Percentiles rank a stretch among this genome's conserved stretches.
These are phyloP conservation scores for Allantophomopsis cytisporea DNA, from an alignment of 2,329 filamentous ascomycete species.

Conservation along the genomic window DNA sequence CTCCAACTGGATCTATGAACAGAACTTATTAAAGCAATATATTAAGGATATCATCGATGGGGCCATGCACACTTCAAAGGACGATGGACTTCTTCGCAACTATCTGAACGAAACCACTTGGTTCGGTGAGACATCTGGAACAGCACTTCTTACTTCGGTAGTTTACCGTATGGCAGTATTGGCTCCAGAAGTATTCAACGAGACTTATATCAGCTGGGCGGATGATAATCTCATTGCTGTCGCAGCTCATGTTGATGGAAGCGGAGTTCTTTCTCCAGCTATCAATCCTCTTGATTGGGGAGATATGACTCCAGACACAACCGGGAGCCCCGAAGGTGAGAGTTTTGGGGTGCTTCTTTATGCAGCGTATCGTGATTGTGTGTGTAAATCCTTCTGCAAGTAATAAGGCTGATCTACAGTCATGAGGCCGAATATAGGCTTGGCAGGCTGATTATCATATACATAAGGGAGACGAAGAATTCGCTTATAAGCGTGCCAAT, in stretches of 20 bases:
- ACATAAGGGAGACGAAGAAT: too few species aligned
- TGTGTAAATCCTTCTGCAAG: too few species aligned
- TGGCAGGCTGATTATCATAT: too few species aligned
- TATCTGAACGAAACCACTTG: constrained; percentile 28
- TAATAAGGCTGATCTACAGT: too few species aligned
- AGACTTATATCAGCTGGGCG: constrained; percentile 26
- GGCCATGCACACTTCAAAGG: constrained; percentile 18
- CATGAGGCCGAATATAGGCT: too few species aligned
- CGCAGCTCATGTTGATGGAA: constrained; percentile 17
- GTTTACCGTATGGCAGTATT: constrained; percentile 30
- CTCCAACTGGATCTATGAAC: constrained; percentile 9
- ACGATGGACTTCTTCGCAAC: constrained; percentile 27
- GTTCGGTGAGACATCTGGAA: constrained; percentile 34
- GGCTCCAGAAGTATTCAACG: constrained; percentile 21
- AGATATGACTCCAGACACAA: constrained; percentile 16
- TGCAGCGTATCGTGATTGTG: constrained; percentile 25
- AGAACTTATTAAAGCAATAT: constrained; percentile 15
- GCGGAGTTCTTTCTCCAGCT: constrained; percentile 24
- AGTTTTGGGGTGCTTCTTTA: constrained; percentile 27
- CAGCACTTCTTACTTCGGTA: constrained; percentile 27
- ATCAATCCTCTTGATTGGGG: constrained; percentile 25
- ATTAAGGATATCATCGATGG: constrained; percentile 23
- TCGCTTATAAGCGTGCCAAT: too few species aligned
- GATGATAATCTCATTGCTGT: constrained; percentile 23
- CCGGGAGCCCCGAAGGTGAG: constrained; percentile 25